These are phyloP conservation scores for Balakata baccata DNA, from an alignment of 345 rosid species.

Conservation along the genomic window DNA sequence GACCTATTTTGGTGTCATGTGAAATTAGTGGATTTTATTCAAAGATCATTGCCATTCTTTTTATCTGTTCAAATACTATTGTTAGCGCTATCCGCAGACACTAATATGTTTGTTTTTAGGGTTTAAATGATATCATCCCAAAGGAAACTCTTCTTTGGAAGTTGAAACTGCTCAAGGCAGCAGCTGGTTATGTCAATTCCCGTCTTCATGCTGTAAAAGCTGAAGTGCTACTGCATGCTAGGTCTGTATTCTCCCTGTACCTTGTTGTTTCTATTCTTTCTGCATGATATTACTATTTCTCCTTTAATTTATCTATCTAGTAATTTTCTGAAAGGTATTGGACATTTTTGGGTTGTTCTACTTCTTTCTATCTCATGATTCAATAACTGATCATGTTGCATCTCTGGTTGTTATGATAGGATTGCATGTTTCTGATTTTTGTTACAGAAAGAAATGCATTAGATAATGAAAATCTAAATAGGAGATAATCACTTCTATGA, in stretches of 20 bases:
- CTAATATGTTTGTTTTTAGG: slow-evolving; percentile 34
- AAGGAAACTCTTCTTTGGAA: slow-evolving; percentile 75
- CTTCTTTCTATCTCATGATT: background rate
- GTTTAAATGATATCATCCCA: slow-evolving; percentile 51
- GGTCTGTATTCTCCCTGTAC: slow-evolving; percentile 36
- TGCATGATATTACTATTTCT: background rate
- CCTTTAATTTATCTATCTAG: background rate
- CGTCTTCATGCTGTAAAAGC: slow-evolving; percentile 81
- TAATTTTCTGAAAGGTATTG: background rate
- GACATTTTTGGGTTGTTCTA: background rate
- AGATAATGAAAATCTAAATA: background rate
- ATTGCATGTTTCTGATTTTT: background rate
- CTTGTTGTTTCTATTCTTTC: background rate
- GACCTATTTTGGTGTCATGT: background rate
- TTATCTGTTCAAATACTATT: background rate
- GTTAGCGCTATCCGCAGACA: background rate
- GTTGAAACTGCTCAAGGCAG: slow-evolving; percentile 60
- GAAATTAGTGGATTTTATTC: background rate
- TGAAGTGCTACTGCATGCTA: slow-evolving; percentile 68
- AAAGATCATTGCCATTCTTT: background rate
- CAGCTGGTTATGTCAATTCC: slow-evolving; percentile 69
- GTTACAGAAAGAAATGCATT: background rate
- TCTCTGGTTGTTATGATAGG: background rate
- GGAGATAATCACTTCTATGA: background rate
- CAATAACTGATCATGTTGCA: no score